Evolutionary conservation across 768 basidiomycete genomes (phyloP).

Genomic region (Mycena rosella): DNA sequence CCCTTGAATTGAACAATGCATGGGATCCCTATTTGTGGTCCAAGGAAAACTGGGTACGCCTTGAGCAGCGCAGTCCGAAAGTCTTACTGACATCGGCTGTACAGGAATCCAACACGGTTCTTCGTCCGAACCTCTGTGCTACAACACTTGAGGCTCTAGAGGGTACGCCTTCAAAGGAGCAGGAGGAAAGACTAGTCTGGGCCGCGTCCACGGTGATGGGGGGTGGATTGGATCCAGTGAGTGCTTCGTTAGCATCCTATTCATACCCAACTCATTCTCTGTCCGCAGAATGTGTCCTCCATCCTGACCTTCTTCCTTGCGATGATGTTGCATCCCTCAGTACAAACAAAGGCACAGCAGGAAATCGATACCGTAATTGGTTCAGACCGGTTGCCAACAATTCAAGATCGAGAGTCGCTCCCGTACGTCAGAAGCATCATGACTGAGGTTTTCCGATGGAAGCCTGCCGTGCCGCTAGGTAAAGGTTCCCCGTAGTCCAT

Average conservation of each 20-base stretch:
- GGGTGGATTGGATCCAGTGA: slow-evolving; percentile 20
- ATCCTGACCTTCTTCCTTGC: slow-evolving; percentile 26
- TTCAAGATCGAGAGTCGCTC: slow-evolving; percentile 16
- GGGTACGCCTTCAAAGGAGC: not conserved
- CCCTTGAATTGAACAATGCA: not conserved
- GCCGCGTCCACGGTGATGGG: slow-evolving; percentile 9
- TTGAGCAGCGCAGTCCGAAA: too few relatives aligned
- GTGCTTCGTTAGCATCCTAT: not conserved
- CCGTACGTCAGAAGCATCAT: slow-evolving; percentile 28
- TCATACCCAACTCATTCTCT: not conserved
- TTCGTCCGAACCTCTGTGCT: slow-evolving; percentile 9
- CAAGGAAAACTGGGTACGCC: not conserved
- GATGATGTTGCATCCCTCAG: slow-evolving; percentile 28
- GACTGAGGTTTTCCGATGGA: slow-evolving; percentile 30
- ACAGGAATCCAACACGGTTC: not conserved
- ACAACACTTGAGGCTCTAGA: not conserved
- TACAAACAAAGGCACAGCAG: slow-evolving; percentile 22
- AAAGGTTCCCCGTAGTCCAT: not conserved
- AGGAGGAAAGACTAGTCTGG: slow-evolving; percentile 7
- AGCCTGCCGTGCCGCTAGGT: slow-evolving; percentile 33
- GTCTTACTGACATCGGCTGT: too few relatives aligned
- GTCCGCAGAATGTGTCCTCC: slow-evolving; percentile 3
- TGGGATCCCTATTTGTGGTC: slow-evolving; percentile 14
- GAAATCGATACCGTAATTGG: slow-evolving; percentile 30
- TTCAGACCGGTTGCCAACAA: slow-evolving; percentile 19